Base-by-base conservation (phyloP, 257 asterid species). In the Solanum piurae region DNA sequence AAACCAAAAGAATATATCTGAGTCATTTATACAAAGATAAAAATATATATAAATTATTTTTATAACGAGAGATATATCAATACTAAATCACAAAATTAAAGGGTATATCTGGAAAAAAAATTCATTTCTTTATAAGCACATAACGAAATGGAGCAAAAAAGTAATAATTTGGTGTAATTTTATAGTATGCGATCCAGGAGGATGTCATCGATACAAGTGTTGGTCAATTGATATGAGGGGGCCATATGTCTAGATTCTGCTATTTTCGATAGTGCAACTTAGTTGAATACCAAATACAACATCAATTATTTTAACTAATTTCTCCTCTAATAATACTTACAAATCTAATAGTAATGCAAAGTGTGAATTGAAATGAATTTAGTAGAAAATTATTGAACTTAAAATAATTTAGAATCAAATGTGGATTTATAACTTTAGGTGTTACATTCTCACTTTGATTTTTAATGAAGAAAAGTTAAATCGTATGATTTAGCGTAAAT, bases 201-300 rank as follows among this genome's bases (percentile, higher is more conserved):
- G 66, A 40, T 18, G 37, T 79, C 21, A 27, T 49, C 21, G 42
- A 72, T 42, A 84, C 71, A 73, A 20, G 49, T 12, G 33, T 88
- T 83, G 87, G 52, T 60, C 60, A 64, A 33, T 12, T 9, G 66
- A 20, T 58, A 20, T 7, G 10, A 12, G 6, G 58, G 74, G 90
- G 40, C 86, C 87, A 46, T 7, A 8, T 79, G 64, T 79, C 27
- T 34, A 25, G 64, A 62, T 34, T 83, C 62, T 83, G 18, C 36
- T 44, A 33, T 40, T 31, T 46, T 80, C 20, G 83, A 87, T 64
- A 68, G 69, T 89, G 88, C 86, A 21, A 83, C 34, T 87, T 87
- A 84, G 91, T n/a, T 85, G 88, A 87, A 83, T 44, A 62, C 82
- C 89, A 89, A 76, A 25, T 25, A n/a, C 40, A 79, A 79, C 25